Evolutionary conservation across 176 grass and related monocot species (phyloP), one percentile per base, ranked within the genome.

Genomic region (Ensete ventricosum): DNA sequence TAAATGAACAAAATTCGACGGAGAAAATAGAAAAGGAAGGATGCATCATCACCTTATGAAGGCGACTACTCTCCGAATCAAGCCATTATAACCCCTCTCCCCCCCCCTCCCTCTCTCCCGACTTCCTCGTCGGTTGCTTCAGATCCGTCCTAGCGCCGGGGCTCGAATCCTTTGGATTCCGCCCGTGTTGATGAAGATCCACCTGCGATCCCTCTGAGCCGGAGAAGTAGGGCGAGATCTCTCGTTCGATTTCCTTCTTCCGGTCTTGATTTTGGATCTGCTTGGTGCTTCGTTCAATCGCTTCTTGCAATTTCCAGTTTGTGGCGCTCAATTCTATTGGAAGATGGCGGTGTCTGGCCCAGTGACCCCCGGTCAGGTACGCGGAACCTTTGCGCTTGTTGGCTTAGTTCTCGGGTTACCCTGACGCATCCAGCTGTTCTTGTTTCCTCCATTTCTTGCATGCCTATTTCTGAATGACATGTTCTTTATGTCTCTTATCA

Each of bases 311-410:
- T 57, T 43, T 50, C n/a, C 10, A 10, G 5, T 60, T 60, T 60
- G 4, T 17, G 14, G 57, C 17, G 57, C n/a, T n/a, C 65, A 16
- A 29, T 34, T 14, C 9, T 29, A 25, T 9, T 17, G 65, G 25
- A 68, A 43, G 25, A 68, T 68, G 65, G 25, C 34, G 65, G 65
- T 34, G 65, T 68, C 65, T 14, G 26, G 65, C 43, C 65, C 65
- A 34, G 65, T 68, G 12, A 68, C 65, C 14, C 65, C 65, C 65
- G 65, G 65, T 3, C 65, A 68, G 65, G 65, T 68, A 68, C 26
- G 65, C 65, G 1, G 19, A 17, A 60, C n/a, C 57, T 60, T 60
- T 60, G 57, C 55, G 55, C 57, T 20, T 60, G 21, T 21, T 60
- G 16, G n/a, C 5, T 4, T 60, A 8, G 13, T 6, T 60, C 57